Base-by-base conservation (phyloP, 2,329 filamentous ascomycete species). In the Aspergillus neotritici region DNA sequence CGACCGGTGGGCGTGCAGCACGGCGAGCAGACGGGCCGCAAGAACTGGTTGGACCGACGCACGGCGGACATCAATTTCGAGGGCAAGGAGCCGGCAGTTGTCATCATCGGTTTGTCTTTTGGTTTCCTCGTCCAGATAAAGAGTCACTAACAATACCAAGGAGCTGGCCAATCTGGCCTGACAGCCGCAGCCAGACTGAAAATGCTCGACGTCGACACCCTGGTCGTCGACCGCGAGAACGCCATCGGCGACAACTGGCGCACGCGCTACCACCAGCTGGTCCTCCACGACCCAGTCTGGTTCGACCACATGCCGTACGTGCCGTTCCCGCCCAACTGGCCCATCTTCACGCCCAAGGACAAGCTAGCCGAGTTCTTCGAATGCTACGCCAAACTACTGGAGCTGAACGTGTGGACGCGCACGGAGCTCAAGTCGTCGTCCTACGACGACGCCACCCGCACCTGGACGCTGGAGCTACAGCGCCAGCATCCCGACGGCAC, bases 321-420 rank as follows among this genome's bases (percentile, higher is more conserved):
- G 4, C 65, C 68, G 0, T 87, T 86, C 56, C 83, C 83, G 0
- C 56, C 72, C 0, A 73, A 74, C 40, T 87, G 83, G 83, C 83
- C 83, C 3, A 67, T 83, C 12, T 87, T 84, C 60, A 84, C 82
- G 0, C 81, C 82, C 4, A 86, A 86, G 56, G 82, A 86, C 60
- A 86, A 86, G 56, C 67, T 86, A 0, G 83, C 73, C 1, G 79
- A 84, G 34, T 87, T 79, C 65, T 80, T 86, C 47, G 82, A 85
- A 50, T 67, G 75, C 0, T 86, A 87, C 50, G 82, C 76, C 1
- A 74, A 68, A 4, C 62, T 79, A 0, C 69, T 86, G n/a, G 83
- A 87, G 52, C 71, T 87, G 32, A 83, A 86, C 48, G 74, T 84
- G 17, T 86, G 82, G 83, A 77, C 71, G 0, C 65, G 62, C 9